Evolutionary conservation across 1,284 basidiomycete genomes (phyloP).

Genomic region (Malassezia yamatoensis): DNA sequence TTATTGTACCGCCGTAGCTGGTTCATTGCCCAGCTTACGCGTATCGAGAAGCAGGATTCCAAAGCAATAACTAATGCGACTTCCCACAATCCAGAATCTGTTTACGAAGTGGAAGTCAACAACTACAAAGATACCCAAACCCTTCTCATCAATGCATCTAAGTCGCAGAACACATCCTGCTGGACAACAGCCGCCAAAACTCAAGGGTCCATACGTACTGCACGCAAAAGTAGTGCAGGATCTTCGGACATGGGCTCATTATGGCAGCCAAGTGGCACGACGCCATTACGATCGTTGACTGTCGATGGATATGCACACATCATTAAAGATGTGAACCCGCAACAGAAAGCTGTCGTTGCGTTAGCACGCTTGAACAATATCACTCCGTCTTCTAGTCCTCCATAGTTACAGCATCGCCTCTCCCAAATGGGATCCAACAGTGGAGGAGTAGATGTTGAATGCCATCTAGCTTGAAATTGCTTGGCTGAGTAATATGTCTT

Average conservation of each 20-base stretch:
- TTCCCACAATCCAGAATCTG: no score
- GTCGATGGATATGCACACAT: background rate
- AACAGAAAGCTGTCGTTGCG: background rate
- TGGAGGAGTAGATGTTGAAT: background rate
- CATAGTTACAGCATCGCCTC: background rate
- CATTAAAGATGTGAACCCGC: no score
- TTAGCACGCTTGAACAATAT: background rate
- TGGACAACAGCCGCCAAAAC: background rate
- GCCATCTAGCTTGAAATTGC: background rate
- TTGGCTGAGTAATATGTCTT: background rate
- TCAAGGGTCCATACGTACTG: background rate
- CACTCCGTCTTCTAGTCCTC: no score
- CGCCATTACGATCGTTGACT: background rate
- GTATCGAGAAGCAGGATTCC: slow-evolving; percentile 56
- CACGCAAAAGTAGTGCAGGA: background rate
- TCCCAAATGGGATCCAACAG: background rate
- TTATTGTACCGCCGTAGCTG: slow-evolving; percentile 61
- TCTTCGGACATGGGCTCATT: background rate
- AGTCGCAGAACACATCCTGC: background rate
- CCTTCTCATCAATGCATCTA: background rate
- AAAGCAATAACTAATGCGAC: no score
- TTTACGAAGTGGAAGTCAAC: slow-evolving; percentile 63
- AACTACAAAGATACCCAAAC: slow-evolving; percentile 49
- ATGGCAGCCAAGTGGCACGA: background rate
- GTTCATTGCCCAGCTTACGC: slow-evolving; percentile 83